Conservation (phyloP, 2,329 filamentous ascomycete species). For the Botrytis paeoniae region DNA sequence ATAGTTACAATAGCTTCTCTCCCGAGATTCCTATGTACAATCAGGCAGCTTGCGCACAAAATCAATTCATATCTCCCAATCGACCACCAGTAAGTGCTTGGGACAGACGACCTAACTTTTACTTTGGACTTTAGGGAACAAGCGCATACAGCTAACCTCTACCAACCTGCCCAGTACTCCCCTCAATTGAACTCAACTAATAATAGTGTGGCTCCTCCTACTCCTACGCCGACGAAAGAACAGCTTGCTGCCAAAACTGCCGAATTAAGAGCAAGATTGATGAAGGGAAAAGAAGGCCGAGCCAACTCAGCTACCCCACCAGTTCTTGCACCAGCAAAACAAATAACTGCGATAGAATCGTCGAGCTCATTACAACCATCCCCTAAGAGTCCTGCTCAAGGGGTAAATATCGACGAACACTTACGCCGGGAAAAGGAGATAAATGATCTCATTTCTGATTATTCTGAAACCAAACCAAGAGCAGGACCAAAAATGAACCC, state of each 20-base stretch:
- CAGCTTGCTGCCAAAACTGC: conserved; percentile 35
- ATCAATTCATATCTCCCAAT: conserved; percentile 27
- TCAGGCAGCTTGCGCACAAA: conserved; percentile 29
- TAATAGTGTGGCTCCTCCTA: conserved; percentile 17
- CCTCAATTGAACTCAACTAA: conserved; percentile 26
- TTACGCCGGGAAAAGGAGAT: conserved; percentile 29
- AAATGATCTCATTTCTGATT: conserved; percentile 34
- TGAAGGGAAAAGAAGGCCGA: conserved; percentile 30
- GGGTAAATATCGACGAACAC: conserved; percentile 14
- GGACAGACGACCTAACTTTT: conserved; percentile 1
- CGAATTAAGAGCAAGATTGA: conserved; percentile 36
- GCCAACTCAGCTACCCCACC: conserved; percentile 31
- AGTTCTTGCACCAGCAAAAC: conserved; percentile 15
- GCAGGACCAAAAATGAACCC: conserved; percentile 24
- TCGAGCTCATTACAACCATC: conserved; percentile 27
- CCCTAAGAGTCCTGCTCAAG: conserved; percentile 22
- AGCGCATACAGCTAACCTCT: conserved; percentile 25
- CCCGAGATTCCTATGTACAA: conserved; percentile 31
- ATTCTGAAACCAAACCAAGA: conserved; percentile 28
- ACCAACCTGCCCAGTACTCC: conserved; percentile 27
- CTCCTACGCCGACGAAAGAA: conserved; percentile 25
- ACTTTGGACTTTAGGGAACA: neutral
- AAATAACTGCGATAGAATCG: conserved; percentile 16
- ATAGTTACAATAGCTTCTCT: conserved; percentile 25
- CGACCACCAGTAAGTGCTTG: conserved; percentile 29